Evolutionary conservation across 257 asterid species (phyloP).

Genomic region (Petrea volubilis): DNA sequence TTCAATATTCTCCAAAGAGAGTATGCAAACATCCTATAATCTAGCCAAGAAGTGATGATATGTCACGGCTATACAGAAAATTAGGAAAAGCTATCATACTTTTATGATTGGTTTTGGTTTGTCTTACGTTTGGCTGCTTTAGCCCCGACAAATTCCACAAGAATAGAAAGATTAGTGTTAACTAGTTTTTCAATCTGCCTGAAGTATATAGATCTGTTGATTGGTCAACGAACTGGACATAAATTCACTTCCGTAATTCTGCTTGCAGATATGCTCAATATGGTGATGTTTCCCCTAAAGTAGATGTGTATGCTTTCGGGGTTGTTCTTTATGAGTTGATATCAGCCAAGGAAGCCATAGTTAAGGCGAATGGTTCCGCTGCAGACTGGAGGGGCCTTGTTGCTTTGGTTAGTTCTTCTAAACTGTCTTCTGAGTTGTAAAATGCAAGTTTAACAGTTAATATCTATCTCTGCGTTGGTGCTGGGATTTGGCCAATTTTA

Average conservation of each 20-base stretch:
- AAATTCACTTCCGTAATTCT: conserved; percentile 11
- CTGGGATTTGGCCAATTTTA: neutral
- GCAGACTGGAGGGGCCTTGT: conserved; percentile 89
- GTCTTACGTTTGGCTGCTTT: conserved; percentile 4
- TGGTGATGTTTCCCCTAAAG: conserved; percentile 90
- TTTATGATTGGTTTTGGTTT: neutral
- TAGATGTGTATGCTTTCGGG: conserved; percentile 94
- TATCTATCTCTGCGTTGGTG: neutral
- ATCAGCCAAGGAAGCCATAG: conserved; percentile 92
- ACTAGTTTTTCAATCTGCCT: neutral
- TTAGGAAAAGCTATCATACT: neutral
- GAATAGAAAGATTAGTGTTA: neutral
- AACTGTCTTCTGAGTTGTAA: conserved; percentile 9
- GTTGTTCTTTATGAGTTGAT: conserved; percentile 89
- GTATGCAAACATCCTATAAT: too few relatives aligned
- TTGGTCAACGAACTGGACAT: neutral
- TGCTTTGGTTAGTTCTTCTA: conserved; percentile 55
- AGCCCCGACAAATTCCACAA: neutral
- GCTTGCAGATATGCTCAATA: conserved; percentile 83
- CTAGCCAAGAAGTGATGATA: neutral
- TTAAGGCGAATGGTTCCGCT: conserved; percentile 48
- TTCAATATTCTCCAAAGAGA: too few relatives aligned
- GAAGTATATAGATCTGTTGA: neutral
- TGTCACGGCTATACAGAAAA: neutral
- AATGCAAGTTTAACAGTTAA: neutral